Evolutionary conservation across 129 eudicot species (phyloP), one percentile per base, ranked within the genome.

Genomic region (Centaurea solstitialis): DNA sequence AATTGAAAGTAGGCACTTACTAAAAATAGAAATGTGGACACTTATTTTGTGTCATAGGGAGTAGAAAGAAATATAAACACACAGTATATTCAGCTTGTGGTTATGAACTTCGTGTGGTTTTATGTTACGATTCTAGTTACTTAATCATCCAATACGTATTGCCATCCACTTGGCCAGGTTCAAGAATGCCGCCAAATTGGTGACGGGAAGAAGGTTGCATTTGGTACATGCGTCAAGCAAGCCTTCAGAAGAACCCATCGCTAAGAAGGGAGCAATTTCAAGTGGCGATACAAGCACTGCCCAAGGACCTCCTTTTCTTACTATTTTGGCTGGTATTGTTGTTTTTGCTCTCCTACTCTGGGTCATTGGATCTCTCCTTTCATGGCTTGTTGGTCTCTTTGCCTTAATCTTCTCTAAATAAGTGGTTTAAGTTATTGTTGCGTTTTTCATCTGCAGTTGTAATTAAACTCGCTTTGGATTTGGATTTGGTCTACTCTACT

Each of bases 291-390:
- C 69, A 30, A 69, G 83, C 70, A 79, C 61, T 74, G 70, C 89
- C 61, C 73, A 77, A 82, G 92, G 97, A 35, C 93, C 97, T 59
- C 97, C 97, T 2, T 82, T 89, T 47, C 93, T 87, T 47, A 91
- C 97, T 57, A 91, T 91, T 72, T 82, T 91, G 86, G 97, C 97
- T 84, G 97, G 97, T 67, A 73, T 91, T 13, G 43, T 87, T 9
- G 93, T 87, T 72, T 84, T 91, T 79, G 33, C 39, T 17, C 40
- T 78, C 24, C 15, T 86, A 21, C 76, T 78, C 53, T 91, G 93
- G 97, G 77, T 80, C 38, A 20, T 91, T 74, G 91, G 93, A 68
- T 89, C 97, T 82, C 67, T 87, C n/a, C 68, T 84, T 37, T 87
- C 85, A 43, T 91, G 97, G 97, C 76, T 91, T 43, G 8, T 91